Conservation (phyloP, 768 basidiomycete genomes). For the Lanmaoa pseudosensibilis region DNA sequence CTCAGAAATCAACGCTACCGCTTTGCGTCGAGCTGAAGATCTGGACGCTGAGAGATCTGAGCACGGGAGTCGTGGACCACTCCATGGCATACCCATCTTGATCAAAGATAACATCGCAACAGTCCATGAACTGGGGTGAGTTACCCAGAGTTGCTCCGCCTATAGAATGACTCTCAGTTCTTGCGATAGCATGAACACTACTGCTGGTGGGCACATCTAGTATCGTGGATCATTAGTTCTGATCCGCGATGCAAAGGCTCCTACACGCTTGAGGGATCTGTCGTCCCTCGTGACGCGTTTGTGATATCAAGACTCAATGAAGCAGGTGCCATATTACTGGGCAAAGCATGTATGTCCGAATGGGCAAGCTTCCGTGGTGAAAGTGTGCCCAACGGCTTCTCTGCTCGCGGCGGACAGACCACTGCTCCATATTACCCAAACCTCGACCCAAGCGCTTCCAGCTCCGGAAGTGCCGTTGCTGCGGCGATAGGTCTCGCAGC, state of each 20-base stretch:
- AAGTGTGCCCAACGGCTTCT: slow-evolving; percentile 41
- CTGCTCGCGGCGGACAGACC: slow-evolving; percentile 46
- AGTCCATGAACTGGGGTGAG: slow-evolving; percentile 26
- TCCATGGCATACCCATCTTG: slow-evolving; percentile 61
- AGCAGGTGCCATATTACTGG: slow-evolving; percentile 40
- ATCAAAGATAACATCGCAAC: slow-evolving; percentile 51
- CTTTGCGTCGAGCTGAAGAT: slow-evolving; percentile 50
- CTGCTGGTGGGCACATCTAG: slow-evolving; percentile 42
- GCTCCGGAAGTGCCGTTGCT: slow-evolving; percentile 46
- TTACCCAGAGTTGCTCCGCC: neutral
- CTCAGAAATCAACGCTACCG: slow-evolving; percentile 55
- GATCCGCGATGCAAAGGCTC: slow-evolving; percentile 30
- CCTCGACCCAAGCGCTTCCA: slow-evolving; percentile 42
- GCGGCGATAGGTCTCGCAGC: slow-evolving; percentile 46
- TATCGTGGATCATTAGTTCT: neutral
- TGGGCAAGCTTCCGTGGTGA: slow-evolving; percentile 43
- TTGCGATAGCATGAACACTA: slow-evolving; percentile 46
- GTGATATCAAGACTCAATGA: slow-evolving; percentile 31
- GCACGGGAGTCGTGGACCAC: slow-evolving; percentile 44
- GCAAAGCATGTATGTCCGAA: slow-evolving; percentile 44
- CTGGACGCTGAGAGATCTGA: slow-evolving; percentile 52
- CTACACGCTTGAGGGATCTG: slow-evolving; percentile 39
- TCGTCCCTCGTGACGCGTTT: slow-evolving; percentile 37
- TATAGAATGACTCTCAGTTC: neutral
- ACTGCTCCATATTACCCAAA: slow-evolving; percentile 42